Evolutionary conservation across 306 rosid genomes (phyloP), one percentile per base, ranked within the genome.

Genomic region (Cucurbita ficifolia): DNA sequence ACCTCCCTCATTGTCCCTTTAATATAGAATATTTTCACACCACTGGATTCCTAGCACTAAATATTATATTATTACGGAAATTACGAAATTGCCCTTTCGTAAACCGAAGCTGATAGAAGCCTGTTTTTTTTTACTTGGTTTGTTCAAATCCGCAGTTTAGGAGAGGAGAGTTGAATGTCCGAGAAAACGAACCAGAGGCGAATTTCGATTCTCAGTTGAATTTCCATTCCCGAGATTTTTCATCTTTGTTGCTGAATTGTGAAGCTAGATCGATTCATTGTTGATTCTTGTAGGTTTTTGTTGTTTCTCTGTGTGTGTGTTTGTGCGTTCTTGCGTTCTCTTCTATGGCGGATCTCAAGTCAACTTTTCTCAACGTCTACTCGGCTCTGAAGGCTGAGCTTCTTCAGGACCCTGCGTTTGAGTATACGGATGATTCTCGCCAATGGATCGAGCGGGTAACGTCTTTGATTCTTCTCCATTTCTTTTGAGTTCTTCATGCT

Each of bases 391-490:
- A 91, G 77, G 81, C 84, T 6, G 96, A 92, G 78, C 90, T 92
- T 63, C 75, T 92, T 52, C 54, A 79, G 22, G 97, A 92, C 79
- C 87, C 96, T 36, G 87, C 93, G 48, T 92, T 92, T 57, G 96
- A 92, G 45, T 89, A 76, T 81, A 76, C 91, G 1, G 86, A 82
- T 5, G 88, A 76, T 51, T 80, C 97, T 79, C 87, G 86, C 49
- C 85, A 86, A 72, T 89, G 96, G 96, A 79, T 89, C 33, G 89
- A 89, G 9, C 81, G 82, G 87, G 96, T 89, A 78, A 78, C 36
- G 21, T 46, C 24, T 46, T 17, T n/a, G 1, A 35, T 69, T 40
- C 69, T 46, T 46, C 13, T 21, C 13, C 21, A 10, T 2, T 55
- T 58, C 8, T 76, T 36, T 5, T 3, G 4, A 29, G 29, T 40